Evolutionary conservation across 1,284 basidiomycete species (phyloP), one percentile per base, ranked within the genome.

Genomic region (Microbotryum silenes-acaulis): DNA sequence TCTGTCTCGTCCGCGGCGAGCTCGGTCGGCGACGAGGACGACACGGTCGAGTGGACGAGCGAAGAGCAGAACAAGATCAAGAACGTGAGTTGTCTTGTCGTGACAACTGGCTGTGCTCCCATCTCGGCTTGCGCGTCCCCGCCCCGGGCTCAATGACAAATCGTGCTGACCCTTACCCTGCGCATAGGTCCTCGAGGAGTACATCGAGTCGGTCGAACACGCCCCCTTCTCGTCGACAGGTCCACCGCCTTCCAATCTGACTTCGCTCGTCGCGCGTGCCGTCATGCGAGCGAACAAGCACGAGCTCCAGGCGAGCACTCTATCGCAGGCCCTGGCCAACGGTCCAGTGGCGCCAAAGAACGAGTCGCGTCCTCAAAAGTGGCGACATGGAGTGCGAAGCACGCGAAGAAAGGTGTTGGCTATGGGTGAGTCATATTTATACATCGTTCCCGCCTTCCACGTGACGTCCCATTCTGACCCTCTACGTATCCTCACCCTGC

Each of bases 211-310:
- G 33, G 61, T 60, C 25, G 42, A 51, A 1, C 49, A 51, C n/a
- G 64, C 63, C 2, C 63, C 66, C 10, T 65, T 65, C 46, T 48
- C 63, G 0, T 25, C 23, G 4, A 61, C 31, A 18, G 66, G 63
- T 10, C 58, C 63, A 8, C 61, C 61, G 12, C 66, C 66, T 6
- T 63, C 63, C 31, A 63, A 65, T 31, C 60, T 67, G 42, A 67
- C 61, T n/a, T 62, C 65, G 61, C 51, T 56, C 29, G 63, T 67
- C 23, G 66, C 63, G 18, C 59, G 63, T 4, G 55, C 61, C 20
- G 58, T 67, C 54, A 27, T 49, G 50, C 56, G 57, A 2, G 27
- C 58, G 16, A 33, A 14, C 50, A 23, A 25, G 33, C 23, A 18
- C 27, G 54, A 18, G 20, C 49, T 21, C 9, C 52, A 42, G 10